Base-by-base conservation (phyloP, 2,329 filamentous ascomycete species). In the Proliferodiscus dingleyae region DNA sequence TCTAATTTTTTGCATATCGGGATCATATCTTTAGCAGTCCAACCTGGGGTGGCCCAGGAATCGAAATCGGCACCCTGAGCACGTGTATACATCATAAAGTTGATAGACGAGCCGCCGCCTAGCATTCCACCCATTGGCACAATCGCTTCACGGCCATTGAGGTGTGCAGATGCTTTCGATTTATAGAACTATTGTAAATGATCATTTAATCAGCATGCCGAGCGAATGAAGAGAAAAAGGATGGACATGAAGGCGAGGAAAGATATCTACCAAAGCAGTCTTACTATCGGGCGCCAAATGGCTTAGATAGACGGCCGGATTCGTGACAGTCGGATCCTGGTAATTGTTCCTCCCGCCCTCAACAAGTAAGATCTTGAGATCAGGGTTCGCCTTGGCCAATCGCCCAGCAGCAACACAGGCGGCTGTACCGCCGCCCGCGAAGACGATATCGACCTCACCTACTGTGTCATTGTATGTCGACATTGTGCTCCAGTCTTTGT, bases 91-190 rank as follows among this genome's bases (percentile, higher is more conserved):
- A 77, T 73, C 73, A 80, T 75, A 51, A 74, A 77, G 52, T 82
- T 81, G 38, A 83, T 69, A 0, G 75, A 75, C 13, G 72, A 77
- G 5, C 80, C 80, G 5, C 83, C 83, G 15, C 83, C 83, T 0
- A 87, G 68, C 0, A 78, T 73, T 19, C 72, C 70, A 7, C 67
- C 68, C 4, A 55, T 52, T 0, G 66, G 66, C 1, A 72, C 63
- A 13, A 70, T 62, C 2, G 61, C 65, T 45, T 68, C 67, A n/a
- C 74, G 64, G 11, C 68, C 66, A 37, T 67, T 70, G 2, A 79
- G 66, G 18, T 73, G 56, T 28, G 69, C 61, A 0, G 69, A 68
- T 23, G 69, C 57, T 32, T 71, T 72, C 3, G 67, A 66, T 51
- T 74, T 66, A 58, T 78, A 78, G 58, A 79, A 78, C 19, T 74